Evolutionary conservation across 371 early-diverging fungal genomes (phyloP).

Genomic region (Circinella minor): DNA sequence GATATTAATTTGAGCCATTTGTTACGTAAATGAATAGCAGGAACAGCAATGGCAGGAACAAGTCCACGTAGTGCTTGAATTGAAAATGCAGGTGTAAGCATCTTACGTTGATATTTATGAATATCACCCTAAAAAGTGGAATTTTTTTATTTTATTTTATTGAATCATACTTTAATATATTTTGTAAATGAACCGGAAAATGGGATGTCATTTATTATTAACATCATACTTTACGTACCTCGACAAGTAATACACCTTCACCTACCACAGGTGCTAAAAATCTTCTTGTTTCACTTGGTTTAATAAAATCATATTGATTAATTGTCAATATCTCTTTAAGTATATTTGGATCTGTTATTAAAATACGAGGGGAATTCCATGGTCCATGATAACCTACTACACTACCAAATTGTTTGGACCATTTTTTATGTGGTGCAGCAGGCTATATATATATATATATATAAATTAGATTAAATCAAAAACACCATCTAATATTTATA

Average conservation of each 20-base stretch:
- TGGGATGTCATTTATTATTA: too few species aligned
- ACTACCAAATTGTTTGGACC: slow-evolving; percentile 61
- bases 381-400: slow-evolving; percentile 52
- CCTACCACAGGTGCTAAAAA: slow-evolving; percentile 53
- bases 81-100: slow-evolving; percentile 71
- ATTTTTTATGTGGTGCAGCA: slow-evolving; percentile 52
- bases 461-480: too few species aligned
- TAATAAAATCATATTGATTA: slow-evolving; percentile 58
- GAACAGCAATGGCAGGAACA: slow-evolving; percentile 48
- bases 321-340: slow-evolving; percentile 56
- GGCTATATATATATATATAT: slow-evolving; percentile 19
- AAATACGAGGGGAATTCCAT: slow-evolving; percentile 48
- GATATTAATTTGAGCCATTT: slow-evolving; percentile 6
- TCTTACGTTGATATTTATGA: slow-evolving; percentile 69
- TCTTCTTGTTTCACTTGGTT: slow-evolving; percentile 30
- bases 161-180: too few species aligned
- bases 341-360: slow-evolving; percentile 55
- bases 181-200: too few species aligned
- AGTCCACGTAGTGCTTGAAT: slow-evolving; percentile 51
- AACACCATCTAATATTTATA: too few species aligned
- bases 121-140: slow-evolving; percentile 25
- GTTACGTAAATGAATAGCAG: slow-evolving; percentile 25
- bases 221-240: too few species aligned
- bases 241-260: slow-evolving; percentile 59
- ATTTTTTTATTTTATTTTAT: too few species aligned